Conservation (phyloP, 2,329 filamentous ascomycete genomes). For the Penicillium griseofulvum region DNA sequence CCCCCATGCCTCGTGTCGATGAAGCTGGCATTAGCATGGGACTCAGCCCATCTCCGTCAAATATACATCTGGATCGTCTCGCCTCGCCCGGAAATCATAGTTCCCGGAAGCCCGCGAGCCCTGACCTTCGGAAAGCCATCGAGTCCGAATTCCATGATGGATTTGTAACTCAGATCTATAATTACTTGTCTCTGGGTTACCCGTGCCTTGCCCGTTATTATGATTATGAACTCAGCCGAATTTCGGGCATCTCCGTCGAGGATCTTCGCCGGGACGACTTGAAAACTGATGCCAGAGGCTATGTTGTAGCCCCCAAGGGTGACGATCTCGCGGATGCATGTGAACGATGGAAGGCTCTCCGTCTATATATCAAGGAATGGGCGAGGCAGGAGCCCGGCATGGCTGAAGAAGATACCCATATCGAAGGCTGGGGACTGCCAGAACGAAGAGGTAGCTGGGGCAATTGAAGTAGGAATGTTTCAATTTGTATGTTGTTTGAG, state of each 20-base stretch:
- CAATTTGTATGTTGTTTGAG: not conserved
- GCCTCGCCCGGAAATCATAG: constrained; percentile 3
- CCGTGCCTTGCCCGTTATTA: constrained; percentile 79
- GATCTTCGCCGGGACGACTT: constrained; percentile 73
- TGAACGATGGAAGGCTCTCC: constrained; percentile 79
- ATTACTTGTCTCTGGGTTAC: constrained; percentile 91
- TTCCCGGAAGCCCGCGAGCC: not conserved
- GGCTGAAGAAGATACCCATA: constrained; percentile 52
- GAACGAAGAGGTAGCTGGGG: constrained; percentile 66
- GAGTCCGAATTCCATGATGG: constrained; percentile 71
- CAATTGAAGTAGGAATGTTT: constrained; percentile 43
- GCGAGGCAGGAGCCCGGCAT: constrained; percentile 79
- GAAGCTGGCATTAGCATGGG: constrained; percentile 7
- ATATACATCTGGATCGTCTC: constrained; percentile 1
- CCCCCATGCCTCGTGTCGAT: constrained; percentile 20
- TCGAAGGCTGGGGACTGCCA: constrained; percentile 65
- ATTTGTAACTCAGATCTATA: constrained; percentile 95
- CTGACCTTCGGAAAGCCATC: constrained; percentile 45
- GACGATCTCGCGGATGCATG: constrained; percentile 54
- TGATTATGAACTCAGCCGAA: constrained; percentile 80
- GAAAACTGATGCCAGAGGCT: constrained; percentile 64
- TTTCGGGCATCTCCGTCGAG: constrained; percentile 65
- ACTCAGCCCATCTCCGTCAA: constrained; percentile 2
- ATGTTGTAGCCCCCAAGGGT: constrained; percentile 59
- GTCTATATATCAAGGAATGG: constrained; percentile 84